Conservation (phyloP, 1,139 yeast species). For the Hemisphaericaspora subhashii region DNA sequence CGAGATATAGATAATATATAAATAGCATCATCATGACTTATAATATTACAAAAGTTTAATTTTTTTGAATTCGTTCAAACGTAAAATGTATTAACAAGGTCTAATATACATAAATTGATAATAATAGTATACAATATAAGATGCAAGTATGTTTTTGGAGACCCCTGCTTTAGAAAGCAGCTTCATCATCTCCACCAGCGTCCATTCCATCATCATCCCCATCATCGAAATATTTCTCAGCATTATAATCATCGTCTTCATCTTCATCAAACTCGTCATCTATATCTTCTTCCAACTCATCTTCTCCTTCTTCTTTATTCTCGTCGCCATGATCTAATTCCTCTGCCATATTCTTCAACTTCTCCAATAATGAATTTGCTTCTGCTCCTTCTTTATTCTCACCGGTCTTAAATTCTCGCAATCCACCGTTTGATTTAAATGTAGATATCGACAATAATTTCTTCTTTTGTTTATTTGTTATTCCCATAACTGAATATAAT, state of each 20-base stretch:
- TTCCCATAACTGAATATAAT: conserved; percentile 72
- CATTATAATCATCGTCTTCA: conserved; percentile 64
- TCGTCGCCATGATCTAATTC: conserved; percentile 45
- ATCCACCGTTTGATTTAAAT: conserved; percentile 49
- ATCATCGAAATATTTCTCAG: conserved; percentile 59
- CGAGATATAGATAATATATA: conserved; percentile 23
- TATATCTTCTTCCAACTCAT: conserved; percentile 44
- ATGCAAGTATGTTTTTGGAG: not conserved
- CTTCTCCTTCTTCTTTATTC: conserved; percentile 40
- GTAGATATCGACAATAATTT: conserved; percentile 54
- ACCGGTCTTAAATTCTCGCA: conserved; percentile 34
- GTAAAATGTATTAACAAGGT: conserved; percentile 1
- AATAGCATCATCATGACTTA: too few species aligned
- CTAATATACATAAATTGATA: not conserved
- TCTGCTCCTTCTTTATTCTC: conserved; percentile 25
- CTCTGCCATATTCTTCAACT: conserved; percentile 60
- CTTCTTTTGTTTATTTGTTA: conserved; percentile 52
- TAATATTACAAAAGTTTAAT: too few species aligned
- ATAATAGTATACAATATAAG: not conserved
- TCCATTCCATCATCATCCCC: conserved; percentile 79
- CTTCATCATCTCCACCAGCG: conserved; percentile 83
- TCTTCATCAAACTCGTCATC: conserved; percentile 65
- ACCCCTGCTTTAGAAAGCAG: conserved; percentile 69
- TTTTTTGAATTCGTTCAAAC: not conserved
- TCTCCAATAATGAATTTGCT: conserved; percentile 53